Base-by-base conservation (phyloP, 768 basidiomycete genomes). In the Lentinula detonsa region DNA sequence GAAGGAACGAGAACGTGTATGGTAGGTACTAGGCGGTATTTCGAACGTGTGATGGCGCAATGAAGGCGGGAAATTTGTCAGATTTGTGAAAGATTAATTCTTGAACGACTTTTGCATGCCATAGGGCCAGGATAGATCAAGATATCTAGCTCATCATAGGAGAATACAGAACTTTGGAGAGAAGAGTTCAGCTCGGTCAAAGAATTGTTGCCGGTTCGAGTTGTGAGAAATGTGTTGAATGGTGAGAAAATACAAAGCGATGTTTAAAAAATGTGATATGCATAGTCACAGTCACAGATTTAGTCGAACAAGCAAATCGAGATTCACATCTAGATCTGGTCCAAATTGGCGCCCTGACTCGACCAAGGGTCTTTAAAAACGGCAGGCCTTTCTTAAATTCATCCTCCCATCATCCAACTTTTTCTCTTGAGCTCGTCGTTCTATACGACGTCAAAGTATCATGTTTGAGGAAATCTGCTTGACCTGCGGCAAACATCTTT, bases 381-480 rank as follows among this genome's bases (percentile, higher is more conserved):
- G 11, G 35, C 49, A 33, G 16, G 48, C 21, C 49, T 28, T 31
- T 35, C 40, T 34, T 50, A 16, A 21, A 52, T 45, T 34, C 40
- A 33, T 50, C 21, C 50, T 52, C 59, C 59, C 59, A 60, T 39
- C 59, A 51, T 60, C 48, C 50, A 16, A 39, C 40, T 8, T 35
- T 35, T 50, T 35, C 59, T 43, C 49, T 50, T 40, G 33, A 49
- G 45, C 49, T 60, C 59, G 59, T 60, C 59, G 59, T 52, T n/a
- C 11, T 2, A 18, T 5, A 52, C 59, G 59, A 52, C 59, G 59
- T 51, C 35, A 37, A 42, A 15, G 2, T 39, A 52, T 60, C 40
- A 91, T 91, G 89, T 90, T 88, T 72, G 85, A 89, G 80, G 88
- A 90, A 78, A 79, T 86, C 67, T 91, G 90, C 70, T 79, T 91